Evolutionary conservation across 257 asterid species (phyloP).

Genomic region (Solanum bulbocastanum): DNA sequence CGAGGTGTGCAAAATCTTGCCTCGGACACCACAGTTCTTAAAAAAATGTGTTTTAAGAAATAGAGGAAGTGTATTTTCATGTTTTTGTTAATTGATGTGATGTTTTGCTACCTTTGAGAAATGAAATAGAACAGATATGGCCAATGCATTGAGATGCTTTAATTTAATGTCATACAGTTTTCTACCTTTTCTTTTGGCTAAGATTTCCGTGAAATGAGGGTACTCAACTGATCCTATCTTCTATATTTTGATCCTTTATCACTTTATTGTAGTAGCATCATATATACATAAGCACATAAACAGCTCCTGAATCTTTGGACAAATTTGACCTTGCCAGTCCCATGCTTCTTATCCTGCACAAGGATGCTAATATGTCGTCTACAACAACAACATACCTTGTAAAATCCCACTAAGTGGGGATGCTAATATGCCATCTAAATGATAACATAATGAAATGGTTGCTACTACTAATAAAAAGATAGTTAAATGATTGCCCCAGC

Average conservation of each 20-base stretch:
- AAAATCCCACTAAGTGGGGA: background rate
- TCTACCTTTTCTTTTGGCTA: background rate
- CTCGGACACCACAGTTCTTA: background rate
- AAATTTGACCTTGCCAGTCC: background rate
- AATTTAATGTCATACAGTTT: background rate
- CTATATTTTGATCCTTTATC: background rate
- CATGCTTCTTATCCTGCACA: background rate
- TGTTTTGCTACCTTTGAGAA: background rate
- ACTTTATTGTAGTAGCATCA: background rate
- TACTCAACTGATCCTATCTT: background rate
- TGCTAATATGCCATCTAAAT: background rate
- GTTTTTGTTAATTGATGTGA: background rate
- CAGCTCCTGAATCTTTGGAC: background rate
- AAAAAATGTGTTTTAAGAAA: background rate
- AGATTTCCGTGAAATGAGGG: background rate
- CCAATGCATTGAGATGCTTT: background rate
- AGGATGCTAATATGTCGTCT: background rate
- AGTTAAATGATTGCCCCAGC: background rate
- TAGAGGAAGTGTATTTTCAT: background rate
- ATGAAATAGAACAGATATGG: background rate
- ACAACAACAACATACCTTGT: background rate
- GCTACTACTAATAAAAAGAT: background rate
- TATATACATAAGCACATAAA: background rate
- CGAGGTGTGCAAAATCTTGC: background rate
- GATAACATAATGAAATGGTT: background rate